Percentiles rank a stretch among this genome's conserved stretches.
These are phyloP conservation scores for Trichoderma polysporum DNA, from an alignment of 2,329 filamentous ascomycete genomes.

Conservation along the genomic window DNA sequence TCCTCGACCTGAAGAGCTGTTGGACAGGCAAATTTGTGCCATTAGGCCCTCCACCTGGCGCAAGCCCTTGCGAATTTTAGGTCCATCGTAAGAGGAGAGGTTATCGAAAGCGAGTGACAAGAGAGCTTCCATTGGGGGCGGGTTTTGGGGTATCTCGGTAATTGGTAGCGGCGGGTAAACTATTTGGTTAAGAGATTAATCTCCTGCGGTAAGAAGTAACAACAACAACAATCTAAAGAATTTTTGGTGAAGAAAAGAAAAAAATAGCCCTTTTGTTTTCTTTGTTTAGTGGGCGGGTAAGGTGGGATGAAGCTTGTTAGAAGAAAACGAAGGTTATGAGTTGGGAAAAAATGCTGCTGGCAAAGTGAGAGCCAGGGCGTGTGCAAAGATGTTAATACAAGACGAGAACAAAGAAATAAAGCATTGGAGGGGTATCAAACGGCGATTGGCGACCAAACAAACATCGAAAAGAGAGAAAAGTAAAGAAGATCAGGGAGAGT, in stretches of 20 bases:
- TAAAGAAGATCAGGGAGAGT: conserved; percentile 9
- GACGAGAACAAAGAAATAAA: background rate
- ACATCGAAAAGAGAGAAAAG: conserved; percentile 5
- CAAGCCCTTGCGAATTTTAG: conserved; percentile 89
- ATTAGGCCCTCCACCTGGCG: conserved; percentile 92
- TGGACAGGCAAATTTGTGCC: conserved; percentile 86
- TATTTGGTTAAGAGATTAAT: background rate
- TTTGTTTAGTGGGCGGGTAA: conserved; percentile 2
- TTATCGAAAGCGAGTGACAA: conserved; percentile 94
- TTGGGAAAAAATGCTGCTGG: background rate
- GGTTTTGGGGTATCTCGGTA: conserved; percentile 24
- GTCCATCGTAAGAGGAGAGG: conserved; percentile 85
- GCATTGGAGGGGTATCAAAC: conserved; percentile 7
- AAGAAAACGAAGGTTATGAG: background rate
- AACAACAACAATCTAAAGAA: background rate
- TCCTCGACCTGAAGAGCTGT: conserved; percentile 24
- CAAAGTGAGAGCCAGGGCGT: background rate
- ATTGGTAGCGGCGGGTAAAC: background rate
- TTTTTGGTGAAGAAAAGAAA: background rate
- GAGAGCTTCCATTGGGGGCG: conserved; percentile 73
- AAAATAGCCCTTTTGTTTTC: background rate
- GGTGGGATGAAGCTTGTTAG: background rate
- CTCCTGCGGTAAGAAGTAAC: background rate
- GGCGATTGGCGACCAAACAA: background rate
- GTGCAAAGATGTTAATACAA: conserved; percentile 2